Evolutionary conservation across 768 basidiomycete genomes (phyloP), one percentile per base, ranked within the genome.

Genomic region (Kwoniella botswanensis): DNA sequence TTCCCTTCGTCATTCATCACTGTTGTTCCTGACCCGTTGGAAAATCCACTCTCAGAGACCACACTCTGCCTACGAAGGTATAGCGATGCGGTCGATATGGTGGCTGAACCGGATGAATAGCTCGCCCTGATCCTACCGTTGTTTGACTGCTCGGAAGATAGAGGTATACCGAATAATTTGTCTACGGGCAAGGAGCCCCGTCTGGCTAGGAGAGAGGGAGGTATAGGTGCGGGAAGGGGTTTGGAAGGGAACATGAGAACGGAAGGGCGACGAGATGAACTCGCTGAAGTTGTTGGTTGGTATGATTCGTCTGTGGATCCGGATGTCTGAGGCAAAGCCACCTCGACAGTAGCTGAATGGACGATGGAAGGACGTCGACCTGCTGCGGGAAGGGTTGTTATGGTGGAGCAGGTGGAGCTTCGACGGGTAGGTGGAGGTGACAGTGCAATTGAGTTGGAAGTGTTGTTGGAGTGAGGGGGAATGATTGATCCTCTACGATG

Each of bases 361-460:
- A 79, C 56, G 41, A 79, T 74, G 42, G 68, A 72, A 0, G 77
- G 77, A 53, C 77, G 54, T 43, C 75, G 56, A 42, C 77, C 77
- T 10, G 71, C 68, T 7, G 60, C 35, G 17, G 77, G 77, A 17
- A 79, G 26, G 18, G 77, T 76, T 15, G 63, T 66, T 26, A 79
- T 76, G 7, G 73, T 76, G 9, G 74, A 76, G 26, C 72, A 74
- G 15, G 77, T 78, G 10, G 71, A 73, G 43, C 74, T 75, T 9
- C 77, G 65, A 41, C 77, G 29, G 1, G 68, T 74, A 18, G 70
- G 41, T 9, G 77, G 77, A 41, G 74, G 74, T 12, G 63, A 63
- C 5, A 59, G 4, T 2, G 26, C 43, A 22, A 24, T 13, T 7
- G 21, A 13, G n/a, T 17, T 13, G 11, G 57, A 29, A 15, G 50